phyloP scores from a whole-genome alignment of 2,329 filamentous ascomycete genomes.

The Xylariaceae sp. region DNA sequence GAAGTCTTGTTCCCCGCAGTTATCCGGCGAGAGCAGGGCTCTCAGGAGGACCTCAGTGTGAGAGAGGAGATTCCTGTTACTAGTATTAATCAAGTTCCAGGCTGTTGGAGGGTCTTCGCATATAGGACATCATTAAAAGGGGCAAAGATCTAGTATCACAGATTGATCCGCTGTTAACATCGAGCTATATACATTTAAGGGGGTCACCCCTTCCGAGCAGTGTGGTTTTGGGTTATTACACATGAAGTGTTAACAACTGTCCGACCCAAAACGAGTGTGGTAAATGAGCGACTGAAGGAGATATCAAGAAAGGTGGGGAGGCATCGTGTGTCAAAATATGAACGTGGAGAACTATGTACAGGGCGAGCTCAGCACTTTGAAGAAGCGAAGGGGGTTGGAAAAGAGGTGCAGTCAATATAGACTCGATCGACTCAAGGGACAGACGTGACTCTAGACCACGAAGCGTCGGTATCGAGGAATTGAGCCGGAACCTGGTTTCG shows the following conservation, averaged over 20 bases:
- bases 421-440: not conserved
- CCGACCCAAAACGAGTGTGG: not conserved
- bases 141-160: not conserved
- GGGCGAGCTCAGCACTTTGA: conserved; percentile 1
- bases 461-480: conserved; percentile 17
- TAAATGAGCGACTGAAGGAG: not conserved
- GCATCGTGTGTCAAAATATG: not conserved
- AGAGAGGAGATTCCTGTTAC: not conserved
- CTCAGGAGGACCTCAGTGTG: not conserved
- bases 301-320: not conserved
- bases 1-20: not conserved
- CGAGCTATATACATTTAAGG: conserved; percentile 10
- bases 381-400: not conserved
- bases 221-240: not conserved
- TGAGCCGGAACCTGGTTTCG: not conserved
- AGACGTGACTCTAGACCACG: conserved; percentile 2
- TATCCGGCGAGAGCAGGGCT: not conserved
- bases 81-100: not conserved
- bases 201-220: not conserved
- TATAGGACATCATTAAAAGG: not conserved
- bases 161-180: not conserved
- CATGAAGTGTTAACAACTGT: not conserved
- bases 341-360: conserved; percentile 10
- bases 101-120: not conserved
- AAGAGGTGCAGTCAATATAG: not conserved